Percentiles rank a stretch among this genome's conserved stretches.
These are phyloP conservation scores for Colletotrichum sp. DNA, from an alignment of 2,329 filamentous ascomycete species.

Conservation along the genomic window DNA sequence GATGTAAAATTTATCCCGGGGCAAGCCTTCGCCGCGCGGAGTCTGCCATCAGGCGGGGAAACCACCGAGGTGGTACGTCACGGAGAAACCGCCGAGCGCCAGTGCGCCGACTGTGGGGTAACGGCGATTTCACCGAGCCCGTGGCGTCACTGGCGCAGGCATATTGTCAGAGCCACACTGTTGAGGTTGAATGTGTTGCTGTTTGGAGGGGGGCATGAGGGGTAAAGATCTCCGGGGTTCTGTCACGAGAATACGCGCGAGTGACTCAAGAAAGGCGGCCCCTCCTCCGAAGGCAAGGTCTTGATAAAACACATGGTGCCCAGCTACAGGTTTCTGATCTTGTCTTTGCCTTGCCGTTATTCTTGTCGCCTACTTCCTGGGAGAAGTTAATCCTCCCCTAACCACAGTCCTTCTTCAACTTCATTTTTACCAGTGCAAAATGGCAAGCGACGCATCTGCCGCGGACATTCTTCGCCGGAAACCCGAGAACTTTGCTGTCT, in stretches of 20 bases:
- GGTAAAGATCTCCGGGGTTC: not conserved
- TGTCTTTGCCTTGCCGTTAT: not conserved
- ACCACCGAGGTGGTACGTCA: not conserved
- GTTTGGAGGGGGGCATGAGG: not conserved
- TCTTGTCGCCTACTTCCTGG: not conserved
- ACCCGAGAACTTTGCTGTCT: conserved; percentile 66
- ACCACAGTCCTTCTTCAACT: not conserved
- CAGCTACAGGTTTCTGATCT: not conserved
- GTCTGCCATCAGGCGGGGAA: not conserved
- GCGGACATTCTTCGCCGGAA: conserved; percentile 16
- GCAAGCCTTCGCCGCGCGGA: not conserved
- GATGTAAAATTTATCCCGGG: not conserved
- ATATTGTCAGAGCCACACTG: not conserved
- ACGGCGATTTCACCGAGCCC: not conserved
- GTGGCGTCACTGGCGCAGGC: not conserved
- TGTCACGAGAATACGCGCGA: not conserved
- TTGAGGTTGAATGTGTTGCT: not conserved
- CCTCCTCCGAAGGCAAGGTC: not conserved
- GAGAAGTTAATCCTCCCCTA: not conserved
- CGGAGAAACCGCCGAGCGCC: not conserved
- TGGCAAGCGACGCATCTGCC: not conserved
- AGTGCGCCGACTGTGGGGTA: not conserved
- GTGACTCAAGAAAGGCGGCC: not conserved
- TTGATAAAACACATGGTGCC: not conserved
- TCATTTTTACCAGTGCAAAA: not conserved